Base-by-base conservation (phyloP, 306 rosid species). In the Prinsepia uniflora region DNA sequence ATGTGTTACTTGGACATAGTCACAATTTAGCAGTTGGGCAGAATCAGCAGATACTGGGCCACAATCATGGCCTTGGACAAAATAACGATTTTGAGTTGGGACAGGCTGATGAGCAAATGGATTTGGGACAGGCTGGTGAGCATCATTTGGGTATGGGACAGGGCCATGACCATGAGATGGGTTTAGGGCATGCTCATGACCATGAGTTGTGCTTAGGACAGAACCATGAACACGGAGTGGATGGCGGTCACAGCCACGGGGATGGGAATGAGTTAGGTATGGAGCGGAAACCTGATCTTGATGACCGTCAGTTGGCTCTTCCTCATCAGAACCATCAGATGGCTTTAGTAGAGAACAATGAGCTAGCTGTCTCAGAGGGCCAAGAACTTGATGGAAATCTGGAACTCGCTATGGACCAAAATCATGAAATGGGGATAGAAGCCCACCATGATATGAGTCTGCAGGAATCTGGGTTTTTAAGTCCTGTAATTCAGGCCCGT, bases 211-310 rank as follows among this genome's bases (percentile, higher is more conserved):
- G 70, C 67, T 72, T 89, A 64, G 89, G 75, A 65, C 87, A 80
- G 72, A 85, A 48, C 78, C 89, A 84, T 65, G 88, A 81, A 69
- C 90, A 78, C 40, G 91, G 80, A 65, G 91, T 72, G 59, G 81
- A 80, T 62, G 84, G 69, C 61, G 83, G 59, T 80, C 96, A 81
- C 75, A 75, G 76, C 72, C 90, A 77, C 54, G 91, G 80, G 57
- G 87, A 86, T 61, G 92, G 74, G 65, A 75, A 80, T 67, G 88
- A 85, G 11, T 68, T 88, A 57, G 72, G 74, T 60, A 85, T 85
- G 84, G 96, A 92, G 68, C 86, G 42, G 67, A 92, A 90, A 80
- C 98, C 92, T 59, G 84, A 88, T 71, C 88, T 77, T 34, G 84
- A 79, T 75, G 90, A 80, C 79, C 89, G 81, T 46, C 89, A 72